Base-by-base conservation (phyloP, 768 basidiomycete genomes). In the Sarcomyxa edulis region DNA sequence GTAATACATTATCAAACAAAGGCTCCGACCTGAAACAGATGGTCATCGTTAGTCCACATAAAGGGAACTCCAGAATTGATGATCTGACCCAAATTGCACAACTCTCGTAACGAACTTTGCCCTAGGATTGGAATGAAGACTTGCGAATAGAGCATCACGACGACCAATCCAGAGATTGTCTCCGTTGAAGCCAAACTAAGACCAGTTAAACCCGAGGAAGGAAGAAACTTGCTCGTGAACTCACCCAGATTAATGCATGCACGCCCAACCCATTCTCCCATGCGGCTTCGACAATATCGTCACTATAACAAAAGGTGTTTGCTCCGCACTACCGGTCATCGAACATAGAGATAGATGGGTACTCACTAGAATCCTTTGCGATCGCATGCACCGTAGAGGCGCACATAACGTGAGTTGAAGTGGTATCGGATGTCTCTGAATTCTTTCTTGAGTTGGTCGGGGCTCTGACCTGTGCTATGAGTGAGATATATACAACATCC, bases 401-500 rank as follows among this genome's bases (percentile, higher is more conserved):
- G 74, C 26, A 81, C 69, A 49, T 80, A 81, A 11, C 79, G 71
- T 7, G 70, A 65, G 12, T 68, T 54, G 52, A 79, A 80, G 19
- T 50, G 60, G 14, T 67, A 39, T 20, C 69, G 68, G 35, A 81
- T 79, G 39, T 76, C 65, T 4, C 52, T 48, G 49, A 81, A 81
- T n/a, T 79, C 78, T 12, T 42, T 38, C 11, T 58, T 48, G 5
- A 81, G 59, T 44, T 70, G 61, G 5, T 43, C 45, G 3, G 48
- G 33, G 45, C 66, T 74, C 52, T 76, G 78, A 42, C 77, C 77
- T 78, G 42, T 22, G 5, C 18, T 22, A 25, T 4, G 15, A 31
- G 32, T 20, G 8, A 47, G 31, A 26, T 7, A n/a, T n/a, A n/a
- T n/a, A n/a, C n/a, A n/a, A n/a, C n/a, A n/a, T 15, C 25, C 8